Evolutionary conservation across 768 basidiomycete genomes (phyloP), one percentile per base, ranked within the genome.

Genomic region (Porphyrellus cyaneotinctus): DNA sequence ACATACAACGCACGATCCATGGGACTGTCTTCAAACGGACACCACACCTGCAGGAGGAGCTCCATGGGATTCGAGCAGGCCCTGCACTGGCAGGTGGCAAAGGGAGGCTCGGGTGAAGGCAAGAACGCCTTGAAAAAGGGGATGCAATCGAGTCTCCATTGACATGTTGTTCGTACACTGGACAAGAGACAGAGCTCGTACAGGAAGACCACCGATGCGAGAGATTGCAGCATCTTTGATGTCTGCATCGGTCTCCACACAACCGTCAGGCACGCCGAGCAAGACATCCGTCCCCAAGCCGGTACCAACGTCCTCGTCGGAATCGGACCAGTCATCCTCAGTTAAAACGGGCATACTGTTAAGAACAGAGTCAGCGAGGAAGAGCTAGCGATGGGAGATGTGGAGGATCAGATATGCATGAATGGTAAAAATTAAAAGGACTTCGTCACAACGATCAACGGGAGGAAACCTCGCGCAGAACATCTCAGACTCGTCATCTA

Each of bases 191-290:
- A 57, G 26, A 42, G 58, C 68, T 80, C 89, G 82, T 85, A 93
- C 91, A 78, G 91, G 91, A 73, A 78, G 79, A 66, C 91, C 91
- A 66, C 91, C 91, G 56, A 94, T 86, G 70, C 91, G 87, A 70
- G 91, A 94, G 58, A 93, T 88, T 52, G 87, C 84, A 38, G 82
- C 87, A 71, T 94, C 91, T 59, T 66, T 68, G 60, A 87, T 66
- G 67, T 92, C 89, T 37, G 73, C 59, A 47, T 75, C 63, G 52
- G 72, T 72, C 52, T 82, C 77, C 52, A 93, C 73, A 43, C 69
- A 60, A 49, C 90, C 91, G 64, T 93, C 91, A 20, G 91, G 88
- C 26, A 94, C 70, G 60, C 91, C 91, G 48, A 93, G 74, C 45
- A 89, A 71, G 47, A 93, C 87, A 38, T 82, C 75, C 15, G 90